phyloP scores from a whole-genome alignment of 1,284 basidiomycete species.

The Heterobasidion irregulare region DNA sequence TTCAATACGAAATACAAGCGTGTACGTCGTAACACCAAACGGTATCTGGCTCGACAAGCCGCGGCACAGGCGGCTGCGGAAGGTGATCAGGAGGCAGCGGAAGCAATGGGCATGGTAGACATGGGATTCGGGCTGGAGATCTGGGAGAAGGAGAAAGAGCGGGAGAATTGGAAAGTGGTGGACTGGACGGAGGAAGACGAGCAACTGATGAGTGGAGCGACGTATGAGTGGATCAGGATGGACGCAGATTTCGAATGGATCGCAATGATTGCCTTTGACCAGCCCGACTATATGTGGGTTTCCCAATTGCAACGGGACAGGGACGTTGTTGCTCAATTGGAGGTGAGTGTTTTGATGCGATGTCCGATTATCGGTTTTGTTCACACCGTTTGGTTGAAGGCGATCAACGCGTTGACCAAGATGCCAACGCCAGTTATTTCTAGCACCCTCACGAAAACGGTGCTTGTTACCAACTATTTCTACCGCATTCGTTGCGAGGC shows the following conservation, averaged over 20 bases:
- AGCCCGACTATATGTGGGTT: slow-evolving; percentile 99
- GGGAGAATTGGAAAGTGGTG: slow-evolving; percentile 91
- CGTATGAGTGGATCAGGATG: slow-evolving; percentile 99
- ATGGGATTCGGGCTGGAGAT: slow-evolving; percentile 93
- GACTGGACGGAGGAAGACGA: slow-evolving; percentile 99
- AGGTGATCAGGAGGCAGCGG: slow-evolving; percentile 83
- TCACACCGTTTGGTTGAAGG: slow-evolving; percentile 36
- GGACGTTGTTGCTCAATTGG: slow-evolving; percentile 96
- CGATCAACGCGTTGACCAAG: slow-evolving; percentile 75
- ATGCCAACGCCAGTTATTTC: slow-evolving; percentile 87
- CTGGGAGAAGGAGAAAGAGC: slow-evolving; percentile 93
- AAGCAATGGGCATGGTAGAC: slow-evolving; percentile 91
- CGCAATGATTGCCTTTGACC: slow-evolving; percentile 84
- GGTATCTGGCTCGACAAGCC: slow-evolving; percentile 89
- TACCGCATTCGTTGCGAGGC: slow-evolving; percentile 97
- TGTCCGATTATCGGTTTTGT: slow-evolving; percentile 3
- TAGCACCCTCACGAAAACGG: slow-evolving; percentile 87
- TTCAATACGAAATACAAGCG: slow-evolving; percentile 99
- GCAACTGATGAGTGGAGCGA: slow-evolving; percentile 85
- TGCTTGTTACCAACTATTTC: slow-evolving; percentile 94
- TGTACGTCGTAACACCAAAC: slow-evolving; percentile 88
- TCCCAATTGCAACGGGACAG: slow-evolving; percentile 93
- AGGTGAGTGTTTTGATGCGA: slow-evolving; percentile 45
- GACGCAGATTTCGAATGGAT: slow-evolving; percentile 99
- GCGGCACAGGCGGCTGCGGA: slow-evolving; percentile 91